Evolutionary conservation across 2,329 filamentous ascomycete species (phyloP).

Genomic region (Raffaelea arxii): DNA sequence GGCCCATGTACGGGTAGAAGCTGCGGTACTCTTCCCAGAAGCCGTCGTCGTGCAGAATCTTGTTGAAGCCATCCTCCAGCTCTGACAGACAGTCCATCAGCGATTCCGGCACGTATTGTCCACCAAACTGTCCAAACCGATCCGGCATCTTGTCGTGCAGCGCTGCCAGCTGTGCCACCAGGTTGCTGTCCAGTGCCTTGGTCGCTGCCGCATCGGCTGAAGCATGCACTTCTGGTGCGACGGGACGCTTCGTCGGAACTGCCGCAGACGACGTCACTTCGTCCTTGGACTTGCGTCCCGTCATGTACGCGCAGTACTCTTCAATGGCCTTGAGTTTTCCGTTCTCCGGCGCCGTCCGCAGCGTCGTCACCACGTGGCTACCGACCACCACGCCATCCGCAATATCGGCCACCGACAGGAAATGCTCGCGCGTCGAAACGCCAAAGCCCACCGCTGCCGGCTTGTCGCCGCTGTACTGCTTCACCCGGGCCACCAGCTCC

Average conservation of each 20-base stretch:
- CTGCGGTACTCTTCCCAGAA: constrained; percentile 98
- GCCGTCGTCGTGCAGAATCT: constrained; percentile 72
- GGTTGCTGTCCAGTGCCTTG: constrained; percentile 38
- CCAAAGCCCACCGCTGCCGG: constrained; percentile 92
- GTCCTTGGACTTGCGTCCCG: constrained; percentile 31
- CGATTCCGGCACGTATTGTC: constrained; percentile 94
- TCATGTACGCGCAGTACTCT: constrained; percentile 71
- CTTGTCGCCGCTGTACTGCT: constrained; percentile 83
- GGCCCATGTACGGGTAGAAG: constrained; percentile 95
- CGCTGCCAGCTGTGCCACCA: constrained; percentile 77
- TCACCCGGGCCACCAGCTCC: constrained; percentile 72
- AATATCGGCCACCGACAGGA: constrained; percentile 70
- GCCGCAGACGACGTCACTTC: constrained; percentile 44
- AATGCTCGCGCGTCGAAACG: constrained; percentile 92
- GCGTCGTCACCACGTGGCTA: constrained; percentile 81
- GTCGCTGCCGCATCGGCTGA: constrained; percentile 44
- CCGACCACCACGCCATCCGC: constrained; percentile 95
- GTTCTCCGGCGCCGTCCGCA: constrained; percentile 55
- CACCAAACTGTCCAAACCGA: constrained; percentile 91
- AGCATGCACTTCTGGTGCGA: constrained; percentile 48
- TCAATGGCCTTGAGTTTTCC: constrained; percentile 61
- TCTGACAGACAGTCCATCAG: constrained; percentile 94
- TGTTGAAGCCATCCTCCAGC: constrained; percentile 83
- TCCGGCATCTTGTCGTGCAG: constrained; percentile 73
- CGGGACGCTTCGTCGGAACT: constrained; percentile 56